These are phyloP conservation scores for Aspergillus cristatus DNA, from an alignment of 495 filamentous ascomycete species.

Conservation along the genomic window DNA sequence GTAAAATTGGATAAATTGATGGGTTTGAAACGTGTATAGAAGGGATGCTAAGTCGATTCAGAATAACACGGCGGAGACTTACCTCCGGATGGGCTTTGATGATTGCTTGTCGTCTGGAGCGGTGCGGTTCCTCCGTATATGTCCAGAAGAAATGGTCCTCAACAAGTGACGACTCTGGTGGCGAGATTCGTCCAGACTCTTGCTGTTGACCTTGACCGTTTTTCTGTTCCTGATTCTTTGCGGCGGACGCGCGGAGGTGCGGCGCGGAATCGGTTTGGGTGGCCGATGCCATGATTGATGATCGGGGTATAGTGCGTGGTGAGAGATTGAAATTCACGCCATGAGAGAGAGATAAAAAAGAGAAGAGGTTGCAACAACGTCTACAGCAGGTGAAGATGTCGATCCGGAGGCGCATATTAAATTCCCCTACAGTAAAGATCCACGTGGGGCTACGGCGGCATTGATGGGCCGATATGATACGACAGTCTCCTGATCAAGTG, in stretches of 20 bases:
- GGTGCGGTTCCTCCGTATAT: conserved; percentile 96
- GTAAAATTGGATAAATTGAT: too few species aligned
- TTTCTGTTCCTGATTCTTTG: conserved; percentile 13
- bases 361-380: neutral
- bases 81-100: conserved; percentile 99
- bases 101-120: conserved; percentile 80
- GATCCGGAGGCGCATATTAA: too few species aligned
- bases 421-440: conserved; percentile 12
- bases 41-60: too few species aligned
- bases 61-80: conserved; percentile 10
- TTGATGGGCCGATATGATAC: conserved; percentile 17
- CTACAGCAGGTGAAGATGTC: neutral
- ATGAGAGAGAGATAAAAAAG: conserved; percentile 8
- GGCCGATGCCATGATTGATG: conserved; percentile 22
- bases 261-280: conserved; percentile 25
- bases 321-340: conserved; percentile 1
- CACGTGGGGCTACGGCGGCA: conserved; percentile 32
- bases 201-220: conserved; percentile 11
- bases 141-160: conserved; percentile 77
- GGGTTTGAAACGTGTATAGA: too few species aligned
- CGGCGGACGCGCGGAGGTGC: conserved; percentile 30
- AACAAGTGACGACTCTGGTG: conserved; percentile 25
- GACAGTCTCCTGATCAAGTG: too few species aligned
- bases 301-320: conserved; percentile 2
- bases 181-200: conserved; percentile 20